Evolutionary conservation across 257 asterid species (phyloP), one percentile per base, ranked within the genome.

Genomic region (Solanum okadae): DNA sequence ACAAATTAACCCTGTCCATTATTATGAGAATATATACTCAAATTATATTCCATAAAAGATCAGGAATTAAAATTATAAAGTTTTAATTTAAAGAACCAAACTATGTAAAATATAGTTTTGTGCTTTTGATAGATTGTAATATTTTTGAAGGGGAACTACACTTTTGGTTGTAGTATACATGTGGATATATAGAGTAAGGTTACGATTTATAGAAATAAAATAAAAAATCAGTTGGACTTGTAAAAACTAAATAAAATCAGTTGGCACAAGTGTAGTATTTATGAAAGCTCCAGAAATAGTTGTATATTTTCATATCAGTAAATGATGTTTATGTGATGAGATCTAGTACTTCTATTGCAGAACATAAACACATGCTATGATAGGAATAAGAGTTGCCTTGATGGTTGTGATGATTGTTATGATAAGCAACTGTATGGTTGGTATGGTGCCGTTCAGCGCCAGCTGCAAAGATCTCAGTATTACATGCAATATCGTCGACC

Each of bases 401-500:
- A 92, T 44, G 94, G 96, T 84, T 91, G 94, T 87, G 94, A 93
- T 87, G 93, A 94, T 38, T 93, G 90, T 82, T 95, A 91, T 87
- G 94, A 93, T 87, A 97, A 95, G 89, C 97, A 94, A 76, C 88
- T 94, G 68, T 87, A 94, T 86, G 96, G 99, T 67, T 94, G 98
- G 98, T 93, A 90, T 84, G 98, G 99, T 86, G 87, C 94, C 77
- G 44, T 95, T 72, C 96, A 93, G 87, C 95, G 99, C 90, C 98
- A 93, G 89, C 92, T 96, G 87, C 99, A 93, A 91, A 95, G 99
- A 90, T 95, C 98, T 73, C 99, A 97, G 90, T 96, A 97, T 90
- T 92, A 92, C 68, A 92, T 96, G 93, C 98, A 93, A 73, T 96
- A 96, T 88, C 93, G 93, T 91, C 94, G 98, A 85, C 94, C 98